Conservation (phyloP, 228 moss, liverwort and hornwort species). For the Sphagnum magellanicum region DNA sequence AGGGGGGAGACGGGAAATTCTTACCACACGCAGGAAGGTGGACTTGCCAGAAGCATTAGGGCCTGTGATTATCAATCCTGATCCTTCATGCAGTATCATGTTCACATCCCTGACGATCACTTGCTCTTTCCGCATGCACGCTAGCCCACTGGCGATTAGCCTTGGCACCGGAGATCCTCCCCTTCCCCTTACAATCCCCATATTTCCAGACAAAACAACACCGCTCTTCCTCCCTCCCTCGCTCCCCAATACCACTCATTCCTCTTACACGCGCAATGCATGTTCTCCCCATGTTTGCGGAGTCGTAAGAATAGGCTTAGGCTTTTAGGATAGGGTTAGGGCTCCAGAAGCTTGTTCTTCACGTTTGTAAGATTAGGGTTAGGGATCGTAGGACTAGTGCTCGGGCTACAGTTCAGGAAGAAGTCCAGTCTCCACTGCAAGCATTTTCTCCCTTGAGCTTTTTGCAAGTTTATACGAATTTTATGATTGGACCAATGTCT, state of each 20-base stretch:
- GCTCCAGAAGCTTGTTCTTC: no score
- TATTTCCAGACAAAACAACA: no score
- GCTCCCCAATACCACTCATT: no score
- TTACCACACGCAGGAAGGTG: conserved; percentile 59
- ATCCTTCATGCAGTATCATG: conserved; percentile 71
- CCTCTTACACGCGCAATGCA: no score
- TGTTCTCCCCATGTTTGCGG: no score
- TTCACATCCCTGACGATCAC: conserved; percentile 78
- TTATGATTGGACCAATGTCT: conserved; percentile 48
- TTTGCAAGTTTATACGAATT: conserved; percentile 75
- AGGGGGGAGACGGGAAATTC: background rate
- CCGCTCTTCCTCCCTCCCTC: no score
- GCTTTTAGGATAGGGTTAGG: no score
- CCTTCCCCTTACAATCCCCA: conserved; percentile 17
- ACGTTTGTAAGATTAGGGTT: no score
- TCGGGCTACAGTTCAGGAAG: no score
- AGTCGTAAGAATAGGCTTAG: no score
- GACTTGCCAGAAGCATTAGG: conserved; percentile 92
- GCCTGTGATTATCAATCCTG: conserved; percentile 68
- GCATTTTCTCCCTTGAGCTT: conserved; percentile 53
- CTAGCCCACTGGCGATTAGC: conserved; percentile 69
- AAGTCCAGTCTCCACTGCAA: no score
- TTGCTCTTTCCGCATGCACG: conserved; percentile 84
- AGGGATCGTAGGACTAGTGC: no score
- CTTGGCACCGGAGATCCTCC: conserved; percentile 59